Evolutionary conservation across 352 stramenopile species (phyloP), one percentile per base, ranked within the genome.

Genomic region (Phytophthora meadii): DNA sequence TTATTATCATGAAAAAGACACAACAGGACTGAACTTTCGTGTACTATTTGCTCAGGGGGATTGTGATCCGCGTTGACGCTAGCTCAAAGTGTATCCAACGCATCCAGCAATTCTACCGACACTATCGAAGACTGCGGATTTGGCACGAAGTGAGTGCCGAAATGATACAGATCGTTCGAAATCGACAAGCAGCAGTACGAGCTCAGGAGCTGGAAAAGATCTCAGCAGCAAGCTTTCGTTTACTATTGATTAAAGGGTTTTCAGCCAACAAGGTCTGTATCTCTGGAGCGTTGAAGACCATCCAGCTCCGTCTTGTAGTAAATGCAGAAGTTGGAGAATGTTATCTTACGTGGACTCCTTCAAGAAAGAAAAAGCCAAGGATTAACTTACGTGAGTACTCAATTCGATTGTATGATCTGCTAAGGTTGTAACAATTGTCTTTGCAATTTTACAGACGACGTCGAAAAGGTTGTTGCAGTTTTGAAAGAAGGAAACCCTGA

Each of bases 331-430:
- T 63, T 10, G 72, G 82, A 8, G 81, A 89, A 51, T 90, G 77
- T 53, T 90, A 89, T 44, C 69, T 93, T 15, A 91, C 81, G 42
- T 93, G 85, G 85, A 79, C 70, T 10, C 85, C 85, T 24, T 93
- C 85, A 12, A 71, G 82, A 44, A 93, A 93, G 69, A 82, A 79
- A 22, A 68, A 82, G 14, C 79, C 85, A 2, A 70, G 79, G 1
- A 86, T 90, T 34, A 59, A 88, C 42, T 44, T 92, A 11, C 72
- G 85, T 93, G 69, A 25, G 81, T 82, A 7, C 10, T 25, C 10
- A 19, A 32, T 5, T 62, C 22, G 22, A 9, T 40, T 49, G 28
- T 25, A 30, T 17, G 14, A 24, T 24, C n/a, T 14, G 0, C 25
- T 30, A 25, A 25, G 12, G 45, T 36, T 37, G 4, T 51, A 14